A percentile compares a stretch with the other conserved stretches of the same genome.
These are phyloP conservation scores for Aciculoconidium aculeatum DNA, from an alignment of 805 yeast genomes.

Conservation along the genomic window DNA sequence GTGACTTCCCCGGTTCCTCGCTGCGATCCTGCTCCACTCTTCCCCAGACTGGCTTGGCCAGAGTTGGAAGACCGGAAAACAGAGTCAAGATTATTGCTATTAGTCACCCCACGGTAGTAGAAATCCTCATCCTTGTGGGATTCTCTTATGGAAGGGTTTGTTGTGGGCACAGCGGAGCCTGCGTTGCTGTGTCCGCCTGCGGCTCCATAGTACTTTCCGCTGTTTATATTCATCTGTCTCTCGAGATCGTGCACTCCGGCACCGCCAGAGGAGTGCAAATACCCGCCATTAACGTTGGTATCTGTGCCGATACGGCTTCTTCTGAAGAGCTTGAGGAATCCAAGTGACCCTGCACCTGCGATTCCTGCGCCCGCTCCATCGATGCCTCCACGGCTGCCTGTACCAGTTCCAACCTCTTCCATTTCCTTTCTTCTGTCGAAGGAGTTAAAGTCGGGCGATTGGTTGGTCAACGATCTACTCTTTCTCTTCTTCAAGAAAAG, in stretches of 20 bases:
- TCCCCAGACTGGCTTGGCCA: slow-evolving; percentile 7
- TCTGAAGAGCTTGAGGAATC: slow-evolving; percentile 7
- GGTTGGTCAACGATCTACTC: slow-evolving; percentile 27
- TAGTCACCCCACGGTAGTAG: slow-evolving; percentile 39
- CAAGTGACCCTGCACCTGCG: slow-evolving; percentile 3
- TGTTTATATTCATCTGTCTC: slow-evolving; percentile 14
- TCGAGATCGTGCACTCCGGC: slow-evolving; percentile 23
- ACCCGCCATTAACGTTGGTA: slow-evolving; percentile 4
- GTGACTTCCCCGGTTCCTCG: slow-evolving; percentile 5
- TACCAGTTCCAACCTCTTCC: slow-evolving; percentile 3
- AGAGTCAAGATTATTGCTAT: slow-evolving; percentile 36
- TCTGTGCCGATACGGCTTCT: slow-evolving; percentile 1
- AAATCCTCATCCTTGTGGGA: slow-evolving; percentile 22
- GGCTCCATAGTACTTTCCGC: slow-evolving; percentile 13
- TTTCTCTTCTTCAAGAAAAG: slow-evolving; percentile 29
- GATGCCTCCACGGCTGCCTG: slow-evolving; percentile 10
- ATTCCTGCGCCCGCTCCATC: slow-evolving; percentile 7
- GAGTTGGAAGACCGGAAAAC: slow-evolving; percentile 21
- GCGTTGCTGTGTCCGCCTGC: slow-evolving; percentile 10
- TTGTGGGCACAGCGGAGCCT: slow-evolving; percentile 6
- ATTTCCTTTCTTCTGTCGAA: slow-evolving; percentile 14
- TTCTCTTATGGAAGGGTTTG: slow-evolving; percentile 5
- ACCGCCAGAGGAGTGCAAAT: slow-evolving; percentile 3
- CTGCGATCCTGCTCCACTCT: background rate
- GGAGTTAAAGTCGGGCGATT: slow-evolving; percentile 38